Base-by-base conservation (phyloP, 768 basidiomycete genomes). In the Termitomyces sp. region DNA sequence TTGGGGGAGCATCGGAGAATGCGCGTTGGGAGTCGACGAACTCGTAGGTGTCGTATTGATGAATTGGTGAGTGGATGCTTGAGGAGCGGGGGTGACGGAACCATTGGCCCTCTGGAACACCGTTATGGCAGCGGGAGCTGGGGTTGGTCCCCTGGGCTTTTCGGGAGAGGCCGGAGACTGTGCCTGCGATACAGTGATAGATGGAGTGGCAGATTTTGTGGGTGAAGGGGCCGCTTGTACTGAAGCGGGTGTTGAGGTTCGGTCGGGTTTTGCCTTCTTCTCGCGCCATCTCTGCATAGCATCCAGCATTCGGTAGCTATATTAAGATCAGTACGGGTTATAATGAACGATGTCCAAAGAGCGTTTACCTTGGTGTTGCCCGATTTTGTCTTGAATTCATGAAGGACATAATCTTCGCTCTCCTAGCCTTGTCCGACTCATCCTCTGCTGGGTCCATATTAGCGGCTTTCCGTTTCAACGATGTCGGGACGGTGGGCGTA, bases 401-500 rank as follows among this genome's bases (percentile, higher is more conserved):
- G 72, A 86, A 90, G 55, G 88, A 81, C 75, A 89, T 80, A 55
- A 94, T 82, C 76, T 90, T 90, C 22, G 79, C 74, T 51, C 86
- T 80, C 47, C 87, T 82, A 29, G 82, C 84, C 68, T 83, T 89
- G 63, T 90, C 87, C 4, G 81, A 79, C 59, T 90, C 90, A 55
- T 90, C 87, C 56, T 89, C 87, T 62, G 90, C 90, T 7, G 83
- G 82, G 41, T 89, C 87, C 64, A 85, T 71, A 3, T 78, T 82
- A 5, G 81, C 76, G 37, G 86, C 86, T 68, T 92, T 93, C 20
- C 90, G 81, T 61, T 92, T 93, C 59, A 92, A 73, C 1, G 92
- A 86, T 18, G 78, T 72, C 2, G 90, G 88, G 16, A 84, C 79
- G n/a, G 84, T 79, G 0, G 90, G 88, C 0, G 85, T 84, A 1